These are phyloP conservation scores for Pichia deserticola DNA, from an alignment of 805 yeast species.

Conservation along the genomic window DNA sequence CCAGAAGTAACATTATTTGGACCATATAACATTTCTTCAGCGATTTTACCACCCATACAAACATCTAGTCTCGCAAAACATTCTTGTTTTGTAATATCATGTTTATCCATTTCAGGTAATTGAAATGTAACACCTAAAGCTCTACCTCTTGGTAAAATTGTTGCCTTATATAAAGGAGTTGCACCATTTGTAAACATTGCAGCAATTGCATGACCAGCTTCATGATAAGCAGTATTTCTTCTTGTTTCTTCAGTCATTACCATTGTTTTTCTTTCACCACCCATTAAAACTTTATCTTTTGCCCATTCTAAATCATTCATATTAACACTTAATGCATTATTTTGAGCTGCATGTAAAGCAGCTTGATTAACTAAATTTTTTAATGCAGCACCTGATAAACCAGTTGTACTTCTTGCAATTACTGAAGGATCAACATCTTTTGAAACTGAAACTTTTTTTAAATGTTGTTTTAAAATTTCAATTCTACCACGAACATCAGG, in stretches of 20 bases:
- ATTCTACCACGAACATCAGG: conserved; percentile 98
- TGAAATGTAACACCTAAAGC: conserved; percentile 97
- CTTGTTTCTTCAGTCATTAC: conserved; percentile 94
- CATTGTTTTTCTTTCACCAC: conserved; percentile 97
- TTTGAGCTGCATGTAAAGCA: conserved; percentile 92
- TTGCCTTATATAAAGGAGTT: conserved; percentile 91
- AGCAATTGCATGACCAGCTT: conserved; percentile 99
- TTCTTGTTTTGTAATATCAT: conserved; percentile 83
- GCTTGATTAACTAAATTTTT: conserved; percentile 97
- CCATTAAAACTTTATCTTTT: conserved; percentile 94
- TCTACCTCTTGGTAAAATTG: conserved; percentile 92
- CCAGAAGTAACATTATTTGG: conserved; percentile 91
- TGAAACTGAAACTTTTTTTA: conserved; percentile 82
- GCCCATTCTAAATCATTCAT: conserved; percentile 98
- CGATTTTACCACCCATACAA: conserved; percentile 98
- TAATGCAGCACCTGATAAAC: conserved; percentile 95
- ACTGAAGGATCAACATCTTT: conserved; percentile 81
- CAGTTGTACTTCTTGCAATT: conserved; percentile 96
- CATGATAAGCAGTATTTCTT: conserved; percentile 93
- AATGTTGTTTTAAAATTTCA: conserved; percentile 84
- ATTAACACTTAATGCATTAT: conserved; percentile 82
- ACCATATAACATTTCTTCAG: conserved; percentile 91
- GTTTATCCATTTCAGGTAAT: conserved; percentile 96
- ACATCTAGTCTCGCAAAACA: conserved; percentile 90
- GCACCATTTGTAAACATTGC: conserved; percentile 94